A percentile compares a stretch with the other conserved stretches of the same genome.
These are phyloP conservation scores for Lachnellula suecica DNA, from an alignment of 2,329 filamentous ascomycete genomes.

Conservation along the genomic window DNA sequence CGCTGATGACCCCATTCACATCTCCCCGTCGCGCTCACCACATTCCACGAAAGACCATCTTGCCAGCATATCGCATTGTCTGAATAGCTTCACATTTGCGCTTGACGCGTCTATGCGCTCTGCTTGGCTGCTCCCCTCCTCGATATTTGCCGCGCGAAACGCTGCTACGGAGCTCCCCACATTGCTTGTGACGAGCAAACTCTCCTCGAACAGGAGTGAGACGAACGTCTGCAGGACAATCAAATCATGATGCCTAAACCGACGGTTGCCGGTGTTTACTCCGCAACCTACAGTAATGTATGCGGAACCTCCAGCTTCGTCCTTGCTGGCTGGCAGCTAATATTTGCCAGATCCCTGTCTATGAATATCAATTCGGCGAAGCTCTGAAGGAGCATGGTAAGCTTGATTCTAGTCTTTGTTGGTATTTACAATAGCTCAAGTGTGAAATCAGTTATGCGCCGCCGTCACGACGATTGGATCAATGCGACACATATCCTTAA, in stretches of 20 bases:
- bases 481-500: conserved; percentile 99
- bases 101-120: background rate
- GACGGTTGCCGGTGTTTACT: conserved; percentile 50
- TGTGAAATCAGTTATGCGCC: conserved; percentile 68
- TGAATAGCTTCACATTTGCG: background rate
- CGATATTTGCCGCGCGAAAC: background rate
- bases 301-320: conserved; percentile 28
- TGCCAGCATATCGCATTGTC: no score
- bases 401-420: background rate
- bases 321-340: conserved; percentile 3
- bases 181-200: background rate
- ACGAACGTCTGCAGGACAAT: background rate
- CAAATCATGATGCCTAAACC: conserved; percentile 32
- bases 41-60: no score
- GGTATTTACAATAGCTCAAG: conserved; percentile 3
- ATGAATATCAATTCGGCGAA: conserved; percentile 82
- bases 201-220: background rate
- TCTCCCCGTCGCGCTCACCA: no score
- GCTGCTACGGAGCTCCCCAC: no score
- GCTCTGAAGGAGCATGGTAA: conserved; percentile 73
- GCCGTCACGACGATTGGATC: conserved; percentile 92
- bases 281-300: conserved; percentile 69
- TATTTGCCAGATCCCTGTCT: conserved; percentile 85
- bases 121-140: background rate
- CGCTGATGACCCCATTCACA: no score